Evolutionary conservation across 495 filamentous ascomycete genomes (phyloP), one percentile per base, ranked within the genome.

Genomic region (Pyrenula massariospora): DNA sequence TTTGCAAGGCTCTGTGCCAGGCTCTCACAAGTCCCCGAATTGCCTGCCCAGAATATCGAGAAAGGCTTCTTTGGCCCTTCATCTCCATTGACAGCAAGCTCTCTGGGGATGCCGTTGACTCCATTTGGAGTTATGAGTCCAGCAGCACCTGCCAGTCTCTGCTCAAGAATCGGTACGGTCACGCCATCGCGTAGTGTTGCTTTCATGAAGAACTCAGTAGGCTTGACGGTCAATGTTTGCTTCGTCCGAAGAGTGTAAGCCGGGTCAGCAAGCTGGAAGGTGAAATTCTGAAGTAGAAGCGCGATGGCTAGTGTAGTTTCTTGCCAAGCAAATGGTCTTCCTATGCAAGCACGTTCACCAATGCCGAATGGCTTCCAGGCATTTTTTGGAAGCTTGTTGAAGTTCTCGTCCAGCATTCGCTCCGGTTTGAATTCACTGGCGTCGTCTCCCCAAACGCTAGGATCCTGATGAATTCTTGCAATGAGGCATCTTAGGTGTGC

Each of bases 201-300:
- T 22, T 74, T 80, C 73, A 93, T 88, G 52, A 75, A 76, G 65
- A 91, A 85, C 50, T 78, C 81, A 55, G 84, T 82, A 0, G 88
- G 88, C 65, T 91, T 93, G 65, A 87, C 78, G 0, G 87, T 90
- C 10, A 90, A 70, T 0, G 85, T 88, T 65, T 86, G 78, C 64
- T 85, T 86, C 60, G 87, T 68, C 57, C 74, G 73, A 8, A 86
- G 59, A 42, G 71, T 63, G 58, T 87, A 87, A 23, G 59, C 66
- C 2, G 75, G 73, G 60, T 86, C 77, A 19, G 70, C 80, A 48
- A 77, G 66, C 61, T 77, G 72, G 59, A 87, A 81, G 55, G 85
- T 77, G 54, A 87, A 73, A 59, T 81, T 80, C 57, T 76, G 73
- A n/a, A 88, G 68, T 56, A 87, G 55, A 56, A 75, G 74, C 0